These are phyloP conservation scores for Nyctanthes arbortristis DNA, from an alignment of 257 asterid genomes.

Conservation along the genomic window DNA sequence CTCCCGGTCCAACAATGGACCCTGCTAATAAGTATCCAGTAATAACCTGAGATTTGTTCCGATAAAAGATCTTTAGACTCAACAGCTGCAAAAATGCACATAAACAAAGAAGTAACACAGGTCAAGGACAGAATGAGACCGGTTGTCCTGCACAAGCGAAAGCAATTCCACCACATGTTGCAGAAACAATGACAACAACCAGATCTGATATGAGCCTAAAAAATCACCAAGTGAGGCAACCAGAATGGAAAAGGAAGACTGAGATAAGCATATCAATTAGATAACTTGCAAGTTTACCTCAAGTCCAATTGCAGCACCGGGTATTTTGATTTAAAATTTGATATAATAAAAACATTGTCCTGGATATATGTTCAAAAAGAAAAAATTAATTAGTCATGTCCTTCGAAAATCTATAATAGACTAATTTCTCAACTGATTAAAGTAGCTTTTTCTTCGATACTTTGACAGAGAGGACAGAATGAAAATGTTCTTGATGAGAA, in stretches of 20 bases:
- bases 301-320: conserved; percentile 92
- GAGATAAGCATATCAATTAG: conserved; percentile 11
- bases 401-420: too few species aligned
- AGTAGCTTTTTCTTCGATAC: not conserved
- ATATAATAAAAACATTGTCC: conserved; percentile 95
- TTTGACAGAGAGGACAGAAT: conserved; percentile 12
- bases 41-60: conserved; percentile 61
- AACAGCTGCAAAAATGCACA: conserved; percentile 12
- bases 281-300: conserved; percentile 55
- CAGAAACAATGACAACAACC: conserved; percentile 96
- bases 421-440: conserved; percentile 11
- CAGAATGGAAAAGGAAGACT: conserved; percentile 20
- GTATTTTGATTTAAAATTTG: conserved; percentile 92
- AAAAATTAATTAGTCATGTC: too few species aligned
- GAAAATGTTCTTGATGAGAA: not conserved
- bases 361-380: conserved; percentile 43
- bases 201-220: conserved; percentile 96
- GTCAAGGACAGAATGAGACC: conserved; percentile 51
- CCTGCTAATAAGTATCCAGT: conserved; percentile 96
- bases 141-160: conserved; percentile 99
- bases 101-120: conserved; percentile 17
- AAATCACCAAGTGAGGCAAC: conserved; percentile 27
- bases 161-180: conserved; percentile 98
- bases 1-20: conserved; percentile 98
- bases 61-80: conserved; percentile 23